Conservation (phyloP, 208 protist species). For the Angomonas deanei region DNA sequence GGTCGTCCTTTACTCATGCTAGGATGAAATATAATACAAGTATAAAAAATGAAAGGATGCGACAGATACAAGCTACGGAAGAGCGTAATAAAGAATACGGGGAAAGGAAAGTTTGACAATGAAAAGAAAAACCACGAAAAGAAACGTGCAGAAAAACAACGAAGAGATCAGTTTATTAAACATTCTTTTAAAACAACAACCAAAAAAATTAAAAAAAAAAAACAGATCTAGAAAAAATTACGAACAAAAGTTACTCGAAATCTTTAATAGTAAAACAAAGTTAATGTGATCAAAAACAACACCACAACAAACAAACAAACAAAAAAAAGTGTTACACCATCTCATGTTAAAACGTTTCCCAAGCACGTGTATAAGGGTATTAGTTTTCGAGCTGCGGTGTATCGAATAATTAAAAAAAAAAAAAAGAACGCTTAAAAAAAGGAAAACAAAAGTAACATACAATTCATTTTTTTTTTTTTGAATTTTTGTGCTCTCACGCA, state of each 20-base stretch:
- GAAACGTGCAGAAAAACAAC: background rate
- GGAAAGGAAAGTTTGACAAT: conserved; percentile 1
- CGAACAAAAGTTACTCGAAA: background rate
- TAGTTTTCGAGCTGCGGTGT: background rate
- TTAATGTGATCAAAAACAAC: no score
- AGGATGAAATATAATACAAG: no score
- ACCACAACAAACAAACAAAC: no score
- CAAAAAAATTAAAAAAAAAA: no score
- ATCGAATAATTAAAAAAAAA: conserved; percentile 12
- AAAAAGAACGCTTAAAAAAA: conserved; percentile 7
- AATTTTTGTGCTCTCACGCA: background rate
- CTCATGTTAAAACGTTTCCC: background rate
- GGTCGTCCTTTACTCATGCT: background rate
- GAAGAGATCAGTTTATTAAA: no score
- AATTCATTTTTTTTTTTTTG: background rate
- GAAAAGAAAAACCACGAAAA: conserved; percentile 6
- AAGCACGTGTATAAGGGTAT: background rate
- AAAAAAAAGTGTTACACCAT: background rate
- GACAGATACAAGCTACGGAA: no score
- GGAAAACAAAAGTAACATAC: background rate
- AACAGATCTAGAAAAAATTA: background rate
- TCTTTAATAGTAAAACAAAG: background rate
- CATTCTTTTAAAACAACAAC: no score
- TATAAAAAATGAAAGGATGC: background rate
- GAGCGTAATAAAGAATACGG: background rate